Base-by-base conservation (phyloP, 2,329 filamentous ascomycete genomes). In the Ophiostoma populinum region DNA sequence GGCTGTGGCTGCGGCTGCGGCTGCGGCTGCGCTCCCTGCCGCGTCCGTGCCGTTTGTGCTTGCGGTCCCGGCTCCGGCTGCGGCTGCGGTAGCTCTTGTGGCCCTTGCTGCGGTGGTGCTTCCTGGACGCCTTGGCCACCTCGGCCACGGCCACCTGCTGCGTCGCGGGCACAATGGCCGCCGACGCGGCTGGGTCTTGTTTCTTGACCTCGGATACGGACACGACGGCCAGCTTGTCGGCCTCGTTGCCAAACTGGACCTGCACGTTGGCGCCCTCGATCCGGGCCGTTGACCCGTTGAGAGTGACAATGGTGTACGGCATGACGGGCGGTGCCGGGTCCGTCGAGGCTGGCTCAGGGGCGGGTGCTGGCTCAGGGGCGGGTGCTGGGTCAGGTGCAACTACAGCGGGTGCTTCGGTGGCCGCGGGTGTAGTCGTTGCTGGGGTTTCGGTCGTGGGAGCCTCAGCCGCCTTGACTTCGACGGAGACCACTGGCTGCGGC, bases 281-380 rank as follows among this genome's bases (percentile, higher is more conserved):
- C 5, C 28, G 24, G 1, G 35, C 33, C 2, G 29, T 4, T 6
- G 32, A 22, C 12, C 30, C 25, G 9, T 24, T 20, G 11, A 39
- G 19, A 2, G 37, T 39, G 13, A 39, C 25, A 7, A 39, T 24
- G 9, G 33, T 20, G 10, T 27, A 33, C 7, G 33, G 9, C 36
- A 31, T 31, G n/a, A n/a, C n/a, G n/a, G n/a, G n/a, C 17, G 20
- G 11, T n/a, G n/a, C 20, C 12, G 31, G 8, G 21, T 17, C 21
- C 15, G 15, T 21, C 3, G 13, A 10, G 4, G 13, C 12, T 7
- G 29, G 18, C n/a, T 31, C 29, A 9, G 28, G 17, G 3, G 13
- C n/a, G 7, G 28, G 21, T 12, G 15, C 13, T 15, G 24, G 24
- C 11, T 25, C n/a, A 9, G 19, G 28, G 10, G 18, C 8, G 7